Percentiles rank a stretch among this genome's conserved stretches.
Conservation (phyloP, 352 stramenopile genomes). For the Phytophthora uliginosa region DNA sequence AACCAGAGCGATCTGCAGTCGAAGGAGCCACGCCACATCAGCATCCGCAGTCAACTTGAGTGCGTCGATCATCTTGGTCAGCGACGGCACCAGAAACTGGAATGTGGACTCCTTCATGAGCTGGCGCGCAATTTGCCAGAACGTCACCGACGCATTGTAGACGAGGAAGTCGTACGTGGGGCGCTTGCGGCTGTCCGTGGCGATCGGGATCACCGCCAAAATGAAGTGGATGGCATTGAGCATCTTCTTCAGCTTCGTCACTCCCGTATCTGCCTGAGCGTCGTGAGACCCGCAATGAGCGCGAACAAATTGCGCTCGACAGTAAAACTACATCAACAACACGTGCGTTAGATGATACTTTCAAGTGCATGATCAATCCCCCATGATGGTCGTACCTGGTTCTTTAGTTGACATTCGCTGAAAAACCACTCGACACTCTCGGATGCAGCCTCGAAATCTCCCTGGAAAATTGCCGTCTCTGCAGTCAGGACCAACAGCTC, state of each 20-base stretch:
- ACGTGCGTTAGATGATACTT: background rate
- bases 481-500: conserved; percentile 85
- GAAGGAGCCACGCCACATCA: conserved; percentile 75
- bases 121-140: conserved; percentile 87
- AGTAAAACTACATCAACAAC: conserved; percentile 81
- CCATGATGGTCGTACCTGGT: conserved; percentile 66
- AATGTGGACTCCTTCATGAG: conserved; percentile 86
- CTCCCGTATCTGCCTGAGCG: conserved; percentile 50
- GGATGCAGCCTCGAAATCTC: conserved; percentile 69
- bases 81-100: conserved; percentile 76
- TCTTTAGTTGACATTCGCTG: conserved; percentile 62
- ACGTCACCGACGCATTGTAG: conserved; percentile 92
- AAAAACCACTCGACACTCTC: conserved; percentile 80
- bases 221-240: conserved; percentile 85
- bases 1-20: conserved; percentile 74
- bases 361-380: background rate
- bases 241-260: conserved; percentile 54
- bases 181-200: conserved; percentile 62
- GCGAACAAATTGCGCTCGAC: conserved; percentile 84
- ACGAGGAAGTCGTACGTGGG: conserved; percentile 92
- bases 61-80: conserved; percentile 73
- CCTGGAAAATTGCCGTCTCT: conserved; percentile 74
- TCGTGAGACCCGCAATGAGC: conserved; percentile 69
- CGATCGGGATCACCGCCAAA: conserved; percentile 78
- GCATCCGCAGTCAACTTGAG: conserved; percentile 76